Base-by-base conservation (phyloP, 768 basidiomycete species). In the Filobasidium floriforme region DNA sequence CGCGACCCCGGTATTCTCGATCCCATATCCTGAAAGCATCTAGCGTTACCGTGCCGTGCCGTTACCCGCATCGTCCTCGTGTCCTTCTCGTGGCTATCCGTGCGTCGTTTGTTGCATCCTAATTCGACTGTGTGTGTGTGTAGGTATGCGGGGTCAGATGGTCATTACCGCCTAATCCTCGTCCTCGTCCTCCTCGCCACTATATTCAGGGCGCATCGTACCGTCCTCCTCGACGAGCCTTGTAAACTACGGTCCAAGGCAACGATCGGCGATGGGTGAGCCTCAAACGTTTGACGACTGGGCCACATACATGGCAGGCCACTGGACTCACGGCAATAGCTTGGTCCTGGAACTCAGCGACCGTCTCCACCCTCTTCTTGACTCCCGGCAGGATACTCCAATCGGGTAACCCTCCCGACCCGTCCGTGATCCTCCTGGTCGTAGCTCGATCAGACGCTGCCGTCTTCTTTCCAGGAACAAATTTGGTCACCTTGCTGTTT, bases 401-500 rank as follows among this genome's bases (percentile, higher is more conserved):
- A 85, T 84, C 87, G 90, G 90, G 32, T 84, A 82, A 44, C 91
- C 84, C 7, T 84, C 83, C 46, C 81, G 65, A 52, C 15, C 41
- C 52, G 41, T 60, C 79, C 1, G 86, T 84, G 70, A 86, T 81
- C 29, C 85, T 84, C 71, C 84, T 86, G 1, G 81, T 76, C 5
- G 87, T 89, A 15, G 88, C 83, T 73, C 87, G 89, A 77, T 99
- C 94, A 0, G 93, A 93, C 1, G 88, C 76, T 0, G 89, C 85
- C 62, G 86, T 90, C 80, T 97, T 97, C 83, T 97, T 98, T 22
- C 88, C 88, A 5, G 86, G 78, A 4, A 86, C 83, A 74, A 89
- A 96, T 78, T 92, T 97, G 55, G 83, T 82, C 70, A 92, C 92
- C 89, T 96, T 98, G 52, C 92, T 96, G 65, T 26, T 19, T 14